Evolutionary conservation across 768 basidiomycete genomes (phyloP), one percentile per base, ranked within the genome.

Genomic region (Exsudoporus frostii): DNA sequence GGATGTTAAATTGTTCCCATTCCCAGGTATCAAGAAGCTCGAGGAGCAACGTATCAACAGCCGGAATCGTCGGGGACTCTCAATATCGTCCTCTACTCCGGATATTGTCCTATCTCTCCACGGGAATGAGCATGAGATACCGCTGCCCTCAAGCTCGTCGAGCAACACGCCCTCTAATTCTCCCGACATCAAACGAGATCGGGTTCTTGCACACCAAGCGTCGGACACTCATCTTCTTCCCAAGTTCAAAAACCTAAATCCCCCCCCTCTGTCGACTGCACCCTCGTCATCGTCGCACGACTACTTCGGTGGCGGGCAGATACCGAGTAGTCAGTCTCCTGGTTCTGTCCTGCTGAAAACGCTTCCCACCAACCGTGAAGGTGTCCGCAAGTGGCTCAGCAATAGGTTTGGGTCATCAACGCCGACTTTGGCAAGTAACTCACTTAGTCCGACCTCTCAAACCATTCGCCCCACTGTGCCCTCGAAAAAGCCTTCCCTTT

Each of bases 1-100:
- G 48, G 78, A 81, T 52, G 68, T 80, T 30, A 98, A 98, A 67
- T 76, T 97, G 33, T 89, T 88, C 70, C 92, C 94, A 1, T 94
- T 96, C 79, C 92, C 91, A 24, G 92, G 91, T 34, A 86, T 93
- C 69, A 80, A 85, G 63, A 80, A 82, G 60, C 75, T 93, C 34
- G 89, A 89, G 66, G 85, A 89, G 64, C 82, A 88, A 62, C 78
- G 84, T 47, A 68, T 66, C 48, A 71, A 69, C 30, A 83, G 76
- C 59, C 80, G 83, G 32, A 76, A 77, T 49, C 79, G 79, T 42
- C 79, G 79, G 48, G 80, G 79, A 7, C 68, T 82, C 42, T 76
- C 66, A 46, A 72, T 68, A 67, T 79, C 78, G 3, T 71, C 75
- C 8, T 79, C 80, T 10, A 77, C 76, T 15, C 78, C 80, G 13